These are phyloP conservation scores for Clathrospora elynae DNA, from an alignment of 2,329 filamentous ascomycete species.

Conservation along the genomic window DNA sequence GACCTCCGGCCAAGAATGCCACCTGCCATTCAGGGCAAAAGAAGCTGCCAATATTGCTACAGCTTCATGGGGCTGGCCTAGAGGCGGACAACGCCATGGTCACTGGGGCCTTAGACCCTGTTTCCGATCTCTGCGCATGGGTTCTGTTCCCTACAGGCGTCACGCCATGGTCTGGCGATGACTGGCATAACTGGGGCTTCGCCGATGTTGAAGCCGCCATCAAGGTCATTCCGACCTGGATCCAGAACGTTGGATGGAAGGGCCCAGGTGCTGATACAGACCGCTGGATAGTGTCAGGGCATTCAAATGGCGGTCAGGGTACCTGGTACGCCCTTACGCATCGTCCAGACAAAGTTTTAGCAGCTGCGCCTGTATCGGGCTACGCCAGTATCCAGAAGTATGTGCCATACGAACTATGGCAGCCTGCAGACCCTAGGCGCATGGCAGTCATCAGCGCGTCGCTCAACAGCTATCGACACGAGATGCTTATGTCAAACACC, in stretches of 20 bases:
- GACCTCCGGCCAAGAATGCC: conserved; percentile 56
- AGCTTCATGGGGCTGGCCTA: conserved; percentile 62
- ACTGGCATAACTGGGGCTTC: conserved; percentile 66
- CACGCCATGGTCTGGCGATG: conserved; percentile 64
- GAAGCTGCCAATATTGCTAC: conserved; percentile 56
- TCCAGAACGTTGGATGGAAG: conserved; percentile 54
- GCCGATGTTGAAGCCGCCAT: conserved; percentile 61
- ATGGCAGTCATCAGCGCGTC: conserved; percentile 56
- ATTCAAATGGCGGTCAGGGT: conserved; percentile 66
- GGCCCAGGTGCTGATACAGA: conserved; percentile 53
- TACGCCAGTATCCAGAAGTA: conserved; percentile 65
- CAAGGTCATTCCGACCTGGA: conserved; percentile 57
- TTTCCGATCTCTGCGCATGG: conserved; percentile 61
- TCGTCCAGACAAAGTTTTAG: conserved; percentile 61
- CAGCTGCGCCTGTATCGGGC: conserved; percentile 62
- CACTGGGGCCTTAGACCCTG: conserved; percentile 55
- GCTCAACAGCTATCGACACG: conserved; percentile 60
- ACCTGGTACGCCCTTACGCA: conserved; percentile 63
- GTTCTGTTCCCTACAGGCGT: conserved; percentile 62
- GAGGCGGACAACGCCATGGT: conserved; percentile 58
- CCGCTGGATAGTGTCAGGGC: conserved; percentile 60
- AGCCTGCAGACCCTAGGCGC: conserved; percentile 58
- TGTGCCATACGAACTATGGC: conserved; percentile 63
- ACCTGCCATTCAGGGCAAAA: conserved; percentile 27
- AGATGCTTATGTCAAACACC: conserved; percentile 59